These are phyloP conservation scores for Streptanthus diversifolius DNA, from an alignment of 345 rosid species.

Conservation along the genomic window DNA sequence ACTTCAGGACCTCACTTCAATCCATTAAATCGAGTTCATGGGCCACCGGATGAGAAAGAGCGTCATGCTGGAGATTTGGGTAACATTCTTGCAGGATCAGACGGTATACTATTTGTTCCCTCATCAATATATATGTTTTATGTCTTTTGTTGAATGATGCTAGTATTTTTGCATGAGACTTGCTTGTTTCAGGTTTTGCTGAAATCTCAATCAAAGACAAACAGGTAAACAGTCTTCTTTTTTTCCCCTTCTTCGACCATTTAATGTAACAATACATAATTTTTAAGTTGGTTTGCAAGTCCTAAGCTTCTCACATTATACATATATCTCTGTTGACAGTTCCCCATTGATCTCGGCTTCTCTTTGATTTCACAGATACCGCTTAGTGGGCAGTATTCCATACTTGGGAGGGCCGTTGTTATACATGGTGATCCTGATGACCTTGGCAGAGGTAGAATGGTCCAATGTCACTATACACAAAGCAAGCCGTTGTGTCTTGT, in stretches of 20 bases:
- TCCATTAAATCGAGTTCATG: conserved; percentile 79
- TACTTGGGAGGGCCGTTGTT: conserved; percentile 87
- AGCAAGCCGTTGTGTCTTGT: neutral
- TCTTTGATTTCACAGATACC: conserved; percentile 59
- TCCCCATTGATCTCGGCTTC: neutral
- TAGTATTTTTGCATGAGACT: neutral
- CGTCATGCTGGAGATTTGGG: conserved; percentile 99
- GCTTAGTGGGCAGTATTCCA: conserved; percentile 70
- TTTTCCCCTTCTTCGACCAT: neutral
- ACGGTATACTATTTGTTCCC: conserved; percentile 43
- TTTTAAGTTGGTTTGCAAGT: neutral
- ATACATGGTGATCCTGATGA: conserved; percentile 91
- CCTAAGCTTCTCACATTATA: neutral
- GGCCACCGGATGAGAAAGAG: conserved; percentile 62
- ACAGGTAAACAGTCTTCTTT: conserved; percentile 39
- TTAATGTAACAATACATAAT: neutral
- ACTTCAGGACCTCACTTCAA: conserved; percentile 87
- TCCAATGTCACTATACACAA: neutral
- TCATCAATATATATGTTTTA: neutral
- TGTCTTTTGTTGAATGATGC: neutral
- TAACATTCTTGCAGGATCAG: conserved; percentile 67
- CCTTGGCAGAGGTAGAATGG: conserved; percentile 68
- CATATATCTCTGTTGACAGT: neutral
- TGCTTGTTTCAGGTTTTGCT: conserved; percentile 66
- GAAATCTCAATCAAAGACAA: conserved; percentile 64